Base-by-base conservation (phyloP, 169 alveolate genomes). In the Eimeria tenella region DNA sequence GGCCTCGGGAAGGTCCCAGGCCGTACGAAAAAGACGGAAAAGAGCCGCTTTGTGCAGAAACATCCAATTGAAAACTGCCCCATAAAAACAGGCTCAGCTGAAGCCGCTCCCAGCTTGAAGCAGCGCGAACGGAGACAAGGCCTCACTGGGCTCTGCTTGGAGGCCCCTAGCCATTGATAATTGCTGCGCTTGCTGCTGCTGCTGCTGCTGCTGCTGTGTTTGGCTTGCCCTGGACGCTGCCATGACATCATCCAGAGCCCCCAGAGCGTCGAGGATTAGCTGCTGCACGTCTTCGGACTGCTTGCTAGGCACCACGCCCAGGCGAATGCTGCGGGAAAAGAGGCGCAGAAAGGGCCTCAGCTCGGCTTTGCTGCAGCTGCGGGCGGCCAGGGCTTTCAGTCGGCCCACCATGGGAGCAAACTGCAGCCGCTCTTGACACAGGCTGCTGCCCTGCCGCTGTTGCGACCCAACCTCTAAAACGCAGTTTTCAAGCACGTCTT, bases 321-420 rank as follows among this genome's bases (percentile, higher is more conserved):
- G 86, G 6, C 86, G 86, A 50, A 75, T 75, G 42, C 86, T 75
- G 65, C 86, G 60, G 17, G 86, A 42, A 53, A 75, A 75, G 17
- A 75, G 65, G 8, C 86, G 86, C 60, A 75, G 63, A 62, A 75
- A 75, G 42, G 86, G 86, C 86, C 86, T 9, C 63, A 75, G 86
- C 86, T 75, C 86, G 31, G 86, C 86, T 75, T 75, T 75, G 86
- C 86, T 75, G 86, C 86, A 42, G 86, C 86, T 75, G 68, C 86
- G 86, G 31, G 86, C 86, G 13, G 86, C 86, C 60, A 75, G 63
- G 65, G 86, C 86, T 25, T 75, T 75, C 65, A 75, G 86, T 11
- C 86, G 86, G 23, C 86, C 86, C 19, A 75, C 86, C 86, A 75
- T 75, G 63, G 86, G 86, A 1, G 86, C 86, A 25, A 75, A 75